Evolutionary conservation across 75 land plant genomes (phyloP), one percentile per base, ranked within the genome.

Genomic region (Pinus albicaulis): DNA sequence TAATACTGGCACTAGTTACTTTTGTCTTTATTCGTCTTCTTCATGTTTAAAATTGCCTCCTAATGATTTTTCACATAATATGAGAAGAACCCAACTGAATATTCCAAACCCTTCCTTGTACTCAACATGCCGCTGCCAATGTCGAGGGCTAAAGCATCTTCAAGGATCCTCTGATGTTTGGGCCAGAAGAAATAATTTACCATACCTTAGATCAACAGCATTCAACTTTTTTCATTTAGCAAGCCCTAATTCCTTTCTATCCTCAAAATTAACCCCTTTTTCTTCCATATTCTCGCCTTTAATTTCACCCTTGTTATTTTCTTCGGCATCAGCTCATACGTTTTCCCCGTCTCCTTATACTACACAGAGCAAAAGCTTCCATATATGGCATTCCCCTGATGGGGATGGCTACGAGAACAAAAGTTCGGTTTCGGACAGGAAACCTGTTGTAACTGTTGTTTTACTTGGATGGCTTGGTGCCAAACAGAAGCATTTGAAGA

Each of bases 381-480:
- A 89, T 44, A 65, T 74, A 31, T 91, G 93, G 91, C 93, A 91
- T 81, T 81, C 81, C 12, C 89, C 93, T 13, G 75, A 87, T 17
- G 73, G 77, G 8, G 68, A 55, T 68, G 55, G 23, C 60, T 22
- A 53, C 53, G 63, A 68, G 20, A 28, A 63, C 3, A 66, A 65
- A 26, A 56, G 84, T 55, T 83, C 76, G 3, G 44, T 80, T 16
- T 84, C 44, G 17, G 83, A 84, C 65, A 78, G 80, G 23, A 81
- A 84, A 68, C 90, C 96, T 2, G 92, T 85, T 3, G 55, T 85
- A 22, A 74, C 81, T 15, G 98, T 96, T 48, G 92, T 96, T 65
- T 81, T 96, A 80, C 85, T 96, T 15, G 99, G 99, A 34, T 94
- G 99, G 99, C 72, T 96, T 72, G 99, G 99, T 15, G 88, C 99